These are phyloP conservation scores for Trypanosoma platydactyli DNA, from an alignment of 208 protist genomes.

Conservation along the genomic window DNA sequence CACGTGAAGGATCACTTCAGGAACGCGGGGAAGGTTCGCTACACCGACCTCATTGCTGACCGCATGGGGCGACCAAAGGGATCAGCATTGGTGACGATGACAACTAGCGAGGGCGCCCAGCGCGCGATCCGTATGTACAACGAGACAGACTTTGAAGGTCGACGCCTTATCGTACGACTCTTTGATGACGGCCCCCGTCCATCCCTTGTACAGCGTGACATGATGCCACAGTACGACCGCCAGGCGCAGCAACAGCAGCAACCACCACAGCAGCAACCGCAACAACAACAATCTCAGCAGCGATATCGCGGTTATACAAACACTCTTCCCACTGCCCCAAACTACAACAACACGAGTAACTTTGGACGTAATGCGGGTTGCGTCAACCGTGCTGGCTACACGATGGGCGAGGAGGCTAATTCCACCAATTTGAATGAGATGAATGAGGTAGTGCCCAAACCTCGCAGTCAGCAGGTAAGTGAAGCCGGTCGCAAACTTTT, in stretches of 20 bases:
- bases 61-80: constrained; percentile 71
- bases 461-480: constrained; percentile 72
- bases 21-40: constrained; percentile 78
- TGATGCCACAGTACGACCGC: constrained; percentile 58
- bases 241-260: constrained; percentile 25
- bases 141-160: constrained; percentile 88
- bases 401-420: constrained; percentile 27
- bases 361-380: constrained; percentile 23
- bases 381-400: constrained; percentile 27
- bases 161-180: constrained; percentile 80
- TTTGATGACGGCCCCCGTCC: constrained; percentile 83
- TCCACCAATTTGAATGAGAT: constrained; percentile 25
- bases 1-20: constrained; percentile 89
- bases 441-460: constrained; percentile 60
- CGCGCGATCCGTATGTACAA: constrained; percentile 81
- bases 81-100: constrained; percentile 85
- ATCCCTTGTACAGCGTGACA: constrained; percentile 69
- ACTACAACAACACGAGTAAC: constrained; percentile 29
- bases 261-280: constrained; percentile 23
- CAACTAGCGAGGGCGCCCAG: constrained; percentile 58
- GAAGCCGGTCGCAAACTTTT: constrained; percentile 75
- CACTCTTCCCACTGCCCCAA: constrained; percentile 8
- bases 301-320: constrained; percentile 23
- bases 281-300: constrained; percentile 12
- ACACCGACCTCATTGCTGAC: constrained; percentile 87